Base-by-base conservation (phyloP, 345 rosid genomes). In the Citrus reticulata region DNA sequence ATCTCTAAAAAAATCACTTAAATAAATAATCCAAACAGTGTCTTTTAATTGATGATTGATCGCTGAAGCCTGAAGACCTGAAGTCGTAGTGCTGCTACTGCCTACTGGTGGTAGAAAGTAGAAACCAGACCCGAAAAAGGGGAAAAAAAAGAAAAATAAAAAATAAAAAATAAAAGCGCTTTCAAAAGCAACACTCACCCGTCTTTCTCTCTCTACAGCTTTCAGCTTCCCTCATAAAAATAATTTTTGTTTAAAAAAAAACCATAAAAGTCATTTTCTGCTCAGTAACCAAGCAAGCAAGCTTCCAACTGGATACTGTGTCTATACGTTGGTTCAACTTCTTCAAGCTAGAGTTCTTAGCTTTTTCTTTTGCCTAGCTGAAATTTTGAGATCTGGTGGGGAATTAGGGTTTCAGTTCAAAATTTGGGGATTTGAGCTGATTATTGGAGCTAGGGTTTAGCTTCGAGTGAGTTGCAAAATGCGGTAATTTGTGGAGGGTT, bases 391-490 rank as follows among this genome's bases (percentile, higher is more conserved):
- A 75, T 75, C 78, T 51, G 72, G 71, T 34, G 11, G 3, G 32
- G 1, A 65, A 58, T 58, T 75, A 75, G 78, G 78, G 63, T 75
- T 75, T 75, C 51, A 20, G 69, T 62, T 42, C 6, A 14, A 27
- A 54, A 42, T 13, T 60, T 74, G 46, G 68, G 69, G 78, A 42
- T 32, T 75, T 65, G 19, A 4, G 29, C 51, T 55, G 79, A 68
- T 54, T 77, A n/a, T 68, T 22, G 73, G 24, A 67, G 71, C 61
- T 55, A 76, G 79, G 72, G 73, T 76, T 76, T 67, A 25, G 73
- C 24, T 40, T 39, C 72, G 65, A 20, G 30, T 55, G 34, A 19
- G 6, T 35, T 72, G 60, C 49, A 70, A 49, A 75, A 75, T 75
- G 78, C 49, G 70, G 49, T 64, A 49, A 30, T 64, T 49, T 29